Conservation (phyloP, 805 yeast genomes). For the Spathaspora gorwiae region DNA sequence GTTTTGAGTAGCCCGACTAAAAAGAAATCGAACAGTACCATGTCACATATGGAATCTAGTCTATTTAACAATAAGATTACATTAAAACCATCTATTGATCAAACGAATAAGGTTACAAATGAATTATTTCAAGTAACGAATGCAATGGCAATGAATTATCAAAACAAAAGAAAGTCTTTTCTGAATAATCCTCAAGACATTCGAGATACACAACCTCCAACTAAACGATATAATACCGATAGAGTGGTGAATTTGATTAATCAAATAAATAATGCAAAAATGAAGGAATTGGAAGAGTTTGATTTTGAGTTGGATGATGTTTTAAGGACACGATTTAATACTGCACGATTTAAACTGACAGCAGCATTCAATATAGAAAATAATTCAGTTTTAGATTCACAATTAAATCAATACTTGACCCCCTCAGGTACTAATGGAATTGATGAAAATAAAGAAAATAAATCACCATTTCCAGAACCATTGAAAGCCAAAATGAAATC, state of each 20-base stretch:
- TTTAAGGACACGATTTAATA: conserved; percentile 17
- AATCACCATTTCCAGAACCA: conserved; percentile 21
- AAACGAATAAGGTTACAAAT: conserved; percentile 16
- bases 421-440: conserved; percentile 1
- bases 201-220: background rate
- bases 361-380: conserved; percentile 5
- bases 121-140: conserved; percentile 31
- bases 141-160: background rate
- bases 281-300: conserved; percentile 18
- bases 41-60: background rate
- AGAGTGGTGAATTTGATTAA: conserved; percentile 35
- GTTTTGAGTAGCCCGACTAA: background rate
- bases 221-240: conserved; percentile 24
- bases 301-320: conserved; percentile 32
- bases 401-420: conserved; percentile 19
- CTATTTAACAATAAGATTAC: conserved; percentile 2
- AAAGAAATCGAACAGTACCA: background rate
- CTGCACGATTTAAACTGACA: background rate
- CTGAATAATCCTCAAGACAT: no score
- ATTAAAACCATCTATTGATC: conserved; percentile 7
- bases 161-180: background rate
- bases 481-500: conserved; percentile 13
- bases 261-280: conserved; percentile 23
- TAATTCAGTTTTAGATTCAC: conserved; percentile 29
- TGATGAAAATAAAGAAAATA: conserved; percentile 30